Conservation (phyloP, 306 rosid species). For the Pterocarpus santalinus region DNA sequence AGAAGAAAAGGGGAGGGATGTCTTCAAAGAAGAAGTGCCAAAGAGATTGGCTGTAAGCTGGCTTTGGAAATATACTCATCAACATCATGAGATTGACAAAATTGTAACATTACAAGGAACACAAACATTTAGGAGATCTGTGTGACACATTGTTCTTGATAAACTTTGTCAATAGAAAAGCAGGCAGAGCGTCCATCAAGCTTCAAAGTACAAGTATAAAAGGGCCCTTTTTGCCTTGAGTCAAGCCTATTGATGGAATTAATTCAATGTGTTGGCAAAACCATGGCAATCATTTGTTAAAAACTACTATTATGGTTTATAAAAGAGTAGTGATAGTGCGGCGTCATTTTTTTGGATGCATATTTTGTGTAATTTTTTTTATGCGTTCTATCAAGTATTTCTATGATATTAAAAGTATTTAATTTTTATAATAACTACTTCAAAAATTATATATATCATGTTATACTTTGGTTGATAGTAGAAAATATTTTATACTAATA, state of each 20-base stretch:
- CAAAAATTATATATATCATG: too few species aligned
- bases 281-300: not conserved
- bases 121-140: slow-evolving; percentile 40
- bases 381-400: too few species aligned
- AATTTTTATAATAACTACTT: too few species aligned
- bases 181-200: not conserved
- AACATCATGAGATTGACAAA: too few species aligned
- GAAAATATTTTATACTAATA: too few species aligned
- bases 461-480: too few species aligned
- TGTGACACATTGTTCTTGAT: not conserved
- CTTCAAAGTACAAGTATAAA: slow-evolving; percentile 24
- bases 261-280: not conserved
- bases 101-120: not conserved
- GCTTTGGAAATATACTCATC: not conserved
- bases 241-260: too few species aligned
- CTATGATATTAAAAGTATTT: too few species aligned
- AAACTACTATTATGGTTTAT: not conserved
- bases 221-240: too few species aligned
- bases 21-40: not conserved
- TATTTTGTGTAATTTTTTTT: too few species aligned
- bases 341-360: too few species aligned
- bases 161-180: not conserved
- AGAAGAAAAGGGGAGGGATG: not conserved
- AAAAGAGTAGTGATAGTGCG: too few species aligned
- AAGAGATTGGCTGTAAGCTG: not conserved